Evolutionary conservation across 352 stramenopile species (phyloP).

Genomic region (Phytophthora lateralis): DNA sequence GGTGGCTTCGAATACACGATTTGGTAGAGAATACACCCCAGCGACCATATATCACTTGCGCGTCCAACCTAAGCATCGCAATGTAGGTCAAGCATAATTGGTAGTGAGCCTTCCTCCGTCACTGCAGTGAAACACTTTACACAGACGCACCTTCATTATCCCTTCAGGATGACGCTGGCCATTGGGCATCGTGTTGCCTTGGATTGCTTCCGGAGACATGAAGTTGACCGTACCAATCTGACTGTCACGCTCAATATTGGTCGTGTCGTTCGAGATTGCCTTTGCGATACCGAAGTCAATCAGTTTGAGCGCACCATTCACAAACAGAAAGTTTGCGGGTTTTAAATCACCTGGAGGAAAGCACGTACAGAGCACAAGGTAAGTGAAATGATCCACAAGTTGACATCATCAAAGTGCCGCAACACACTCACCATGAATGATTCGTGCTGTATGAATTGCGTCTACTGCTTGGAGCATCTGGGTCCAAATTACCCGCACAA

Average conservation of each 20-base stretch:
- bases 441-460: constrained; percentile 95
- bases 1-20: constrained; percentile 96
- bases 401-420: neutral
- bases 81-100: neutral
- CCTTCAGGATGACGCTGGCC: constrained; percentile 62
- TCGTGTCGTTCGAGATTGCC: constrained; percentile 97
- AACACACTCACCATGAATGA: constrained; percentile 84
- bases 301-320: constrained; percentile 95
- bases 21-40: constrained; percentile 97
- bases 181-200: constrained; percentile 57
- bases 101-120: neutral
- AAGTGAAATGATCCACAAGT: constrained; percentile 2
- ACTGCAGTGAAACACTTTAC: neutral
- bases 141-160: constrained; percentile 72
- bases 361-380: constrained; percentile 12
- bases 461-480: constrained; percentile 99
- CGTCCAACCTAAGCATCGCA: constrained; percentile 67
- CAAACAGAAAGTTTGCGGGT: constrained; percentile 97
- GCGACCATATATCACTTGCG: constrained; percentile 96
- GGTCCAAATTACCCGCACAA: constrained; percentile 97
- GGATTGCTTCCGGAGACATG: constrained; percentile 95
- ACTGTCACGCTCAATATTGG: constrained; percentile 96
- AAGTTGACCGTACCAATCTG: constrained; percentile 97
- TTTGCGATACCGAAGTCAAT: constrained; percentile 99
- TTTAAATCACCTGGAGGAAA: constrained; percentile 89